phyloP scores from a whole-genome alignment of 768 basidiomycete genomes.

The Clavaria fumosa region DNA sequence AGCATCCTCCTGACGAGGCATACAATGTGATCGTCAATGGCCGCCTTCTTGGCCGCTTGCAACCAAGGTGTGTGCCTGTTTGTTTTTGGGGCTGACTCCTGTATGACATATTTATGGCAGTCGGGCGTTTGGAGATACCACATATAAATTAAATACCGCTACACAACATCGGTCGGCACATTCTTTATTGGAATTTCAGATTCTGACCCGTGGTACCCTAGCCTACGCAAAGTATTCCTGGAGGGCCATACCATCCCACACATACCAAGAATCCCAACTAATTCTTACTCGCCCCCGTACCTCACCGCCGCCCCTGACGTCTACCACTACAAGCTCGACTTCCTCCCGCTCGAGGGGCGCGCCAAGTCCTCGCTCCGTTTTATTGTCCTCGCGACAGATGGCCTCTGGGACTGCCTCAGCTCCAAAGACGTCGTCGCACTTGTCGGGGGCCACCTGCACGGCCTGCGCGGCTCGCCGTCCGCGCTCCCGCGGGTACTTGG shows the following conservation, averaged over 20 bases:
- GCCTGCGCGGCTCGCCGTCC: constrained; percentile 58
- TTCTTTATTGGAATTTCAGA: too few species aligned
- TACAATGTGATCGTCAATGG: constrained; percentile 62
- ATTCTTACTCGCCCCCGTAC: constrained; percentile 89
- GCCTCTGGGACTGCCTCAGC: constrained; percentile 58
- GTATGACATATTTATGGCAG: too few species aligned
- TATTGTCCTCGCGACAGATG: constrained; percentile 81
- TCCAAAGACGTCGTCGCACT: constrained; percentile 80
- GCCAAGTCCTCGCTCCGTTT: constrained; percentile 36
- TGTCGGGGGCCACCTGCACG: constrained; percentile 67
- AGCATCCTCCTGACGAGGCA: constrained; percentile 69
- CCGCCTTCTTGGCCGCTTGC: constrained; percentile 75
- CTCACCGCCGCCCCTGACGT: constrained; percentile 76
- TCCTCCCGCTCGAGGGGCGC: constrained; percentile 22
- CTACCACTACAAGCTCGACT: constrained; percentile 54
- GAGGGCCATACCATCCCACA: too few species aligned
- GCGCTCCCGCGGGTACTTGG: constrained; percentile 49
- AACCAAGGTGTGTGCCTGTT: too few species aligned
- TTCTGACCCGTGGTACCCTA: too few species aligned
- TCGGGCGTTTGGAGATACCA: constrained; percentile 77
- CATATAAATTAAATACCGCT: constrained; percentile 94
- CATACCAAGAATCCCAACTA: too few species aligned
- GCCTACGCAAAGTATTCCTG: too few species aligned
- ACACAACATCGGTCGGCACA: too few species aligned
- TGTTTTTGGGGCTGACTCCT: too few species aligned